phyloP scores from a whole-genome alignment of 176 grass and related monocot species.

The Hordeum vulgare region MorexV3_pseudomolecules_assembly NC_058524.1:610022412-610022911 shows the following conservation, averaged over 20 bases:
- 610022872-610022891: too few species aligned
- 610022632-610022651: neutral
- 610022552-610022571: neutral
- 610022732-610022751: neutral
- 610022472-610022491: neutral
- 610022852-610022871: too few species aligned
- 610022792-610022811: too few species aligned
- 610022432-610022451: neutral
- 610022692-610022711: neutral
- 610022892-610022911: too few species aligned
- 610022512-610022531: slow-evolving; percentile 5
- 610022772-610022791: neutral
- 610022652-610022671: neutral
- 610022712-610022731: neutral
- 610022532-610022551: neutral
- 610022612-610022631: neutral
- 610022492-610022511: neutral
- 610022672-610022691: neutral
- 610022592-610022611: neutral
- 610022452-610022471: neutral
- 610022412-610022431: neutral
- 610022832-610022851: too few species aligned
- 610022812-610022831: too few species aligned
- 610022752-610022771: neutral
- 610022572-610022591: neutral